Evolutionary conservation across 2,329 filamentous ascomycete genomes (phyloP), one percentile per base, ranked within the genome.

Genomic region (Cytospora piceae): DNA sequence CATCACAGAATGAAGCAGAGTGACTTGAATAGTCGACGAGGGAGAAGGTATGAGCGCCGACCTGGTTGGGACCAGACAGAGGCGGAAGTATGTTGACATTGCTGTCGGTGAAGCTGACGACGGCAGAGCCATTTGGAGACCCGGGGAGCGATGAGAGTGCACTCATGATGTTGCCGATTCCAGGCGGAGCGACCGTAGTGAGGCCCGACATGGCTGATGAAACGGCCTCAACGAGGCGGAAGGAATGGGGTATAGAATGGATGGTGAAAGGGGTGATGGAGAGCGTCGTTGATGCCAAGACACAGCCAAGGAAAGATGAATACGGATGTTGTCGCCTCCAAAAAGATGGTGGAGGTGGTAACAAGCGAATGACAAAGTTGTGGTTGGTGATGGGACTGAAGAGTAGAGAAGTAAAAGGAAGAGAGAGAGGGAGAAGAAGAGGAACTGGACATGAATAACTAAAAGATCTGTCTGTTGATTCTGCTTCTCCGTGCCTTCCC

Each of bases 131-230:
- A 14, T 52, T 15, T 34, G 14, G 42, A 15, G 31, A 42, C 24
- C 54, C 64, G 4, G 61, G 31, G 32, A 49, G 39, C 14, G n/a
- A 22, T 20, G 51, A 52, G 24, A 66, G 12, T 2, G 29, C 58
- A 11, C 34, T 39, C 37, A 57, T 27, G 8, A 63, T 3, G 51
- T 37, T 49, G 24, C 39, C 42, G 24, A 49, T 24, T 20, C 57
- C 39, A 51, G 32, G 58, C 34, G n/a, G 20, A 2, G 49, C 42
- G 39, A 49, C 58, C 32, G 46, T 52, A 56, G 49, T 31, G 52
- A 63, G 7, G 17, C 63, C 56, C 46, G 66, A 53, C 66, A 68
- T 68, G 66, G 46, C 46, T 46, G 46, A 9, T 34, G 20, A 22
- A 29, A 27, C 24, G n/a, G 51, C n/a, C n/a, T 14, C 15, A 31